A percentile compares a stretch with the other conserved stretches of the same genome.
These are phyloP conservation scores for Cercospora beticola DNA, from an alignment of 2,329 filamentous ascomycete species.

Conservation along the genomic window DNA sequence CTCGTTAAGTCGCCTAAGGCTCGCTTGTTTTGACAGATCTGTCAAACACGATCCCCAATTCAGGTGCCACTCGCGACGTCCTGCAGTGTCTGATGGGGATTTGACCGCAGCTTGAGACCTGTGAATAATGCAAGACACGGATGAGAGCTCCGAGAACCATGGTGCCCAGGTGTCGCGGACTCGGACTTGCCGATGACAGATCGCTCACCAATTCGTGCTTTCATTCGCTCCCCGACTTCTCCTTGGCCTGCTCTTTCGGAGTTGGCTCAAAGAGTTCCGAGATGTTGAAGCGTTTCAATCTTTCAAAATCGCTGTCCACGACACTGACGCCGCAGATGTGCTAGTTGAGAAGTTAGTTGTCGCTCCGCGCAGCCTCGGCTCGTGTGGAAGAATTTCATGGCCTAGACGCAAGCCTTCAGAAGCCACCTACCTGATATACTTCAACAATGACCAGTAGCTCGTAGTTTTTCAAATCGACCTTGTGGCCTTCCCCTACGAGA, in stretches of 20 bases:
- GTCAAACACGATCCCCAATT: not conserved
- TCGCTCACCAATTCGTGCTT: not conserved
- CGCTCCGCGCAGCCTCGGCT: slow-evolving; percentile 2
- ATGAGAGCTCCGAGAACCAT: not conserved
- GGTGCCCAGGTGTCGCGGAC: not conserved
- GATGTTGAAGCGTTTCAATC: slow-evolving; percentile 74
- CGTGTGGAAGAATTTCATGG: not conserved
- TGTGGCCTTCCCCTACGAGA: slow-evolving; percentile 65
- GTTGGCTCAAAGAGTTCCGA: slow-evolving; percentile 66
- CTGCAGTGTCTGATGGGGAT: not conserved
- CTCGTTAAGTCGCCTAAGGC: not conserved
- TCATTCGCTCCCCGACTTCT: not conserved
- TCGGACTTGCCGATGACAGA: not conserved
- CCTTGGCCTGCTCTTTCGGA: slow-evolving; percentile 35
- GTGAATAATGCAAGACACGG: not conserved
- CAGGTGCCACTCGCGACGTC: slow-evolving; percentile 8
- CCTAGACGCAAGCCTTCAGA: slow-evolving; percentile 18
- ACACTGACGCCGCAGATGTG: slow-evolving; percentile 77
- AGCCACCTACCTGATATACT: slow-evolving; percentile 67
- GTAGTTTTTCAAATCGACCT: slow-evolving; percentile 73
- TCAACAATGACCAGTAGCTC: slow-evolving; percentile 79
- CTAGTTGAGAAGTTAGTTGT: slow-evolving; percentile 43
- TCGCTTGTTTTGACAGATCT: slow-evolving; percentile 15
- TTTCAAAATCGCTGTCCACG: slow-evolving; percentile 70
- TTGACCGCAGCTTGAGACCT: not conserved